Conservation (phyloP, 352 stramenopile species). For the Globisporangium orthogonon region DNA sequence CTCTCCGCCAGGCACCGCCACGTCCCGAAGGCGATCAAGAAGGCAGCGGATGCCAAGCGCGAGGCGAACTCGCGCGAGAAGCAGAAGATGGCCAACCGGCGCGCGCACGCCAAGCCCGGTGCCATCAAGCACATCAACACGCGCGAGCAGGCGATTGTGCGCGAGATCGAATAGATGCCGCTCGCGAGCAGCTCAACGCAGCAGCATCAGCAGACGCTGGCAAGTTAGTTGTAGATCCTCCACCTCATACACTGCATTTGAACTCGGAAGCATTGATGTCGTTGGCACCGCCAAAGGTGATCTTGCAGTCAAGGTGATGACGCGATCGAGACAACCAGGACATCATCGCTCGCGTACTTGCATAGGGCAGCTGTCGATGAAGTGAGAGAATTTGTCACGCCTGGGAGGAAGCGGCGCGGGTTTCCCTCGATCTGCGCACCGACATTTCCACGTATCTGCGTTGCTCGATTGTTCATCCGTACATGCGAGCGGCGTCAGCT, state of each 20-base stretch:
- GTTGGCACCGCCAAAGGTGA: too few species aligned
- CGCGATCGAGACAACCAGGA: too few species aligned
- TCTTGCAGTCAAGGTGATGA: too few species aligned
- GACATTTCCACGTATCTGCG: too few species aligned
- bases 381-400: too few species aligned
- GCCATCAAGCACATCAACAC: slow-evolving; percentile 68
- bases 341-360: too few species aligned
- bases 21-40: slow-evolving; percentile 97
- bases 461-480: too few species aligned
- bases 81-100: slow-evolving; percentile 83
- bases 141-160: slow-evolving; percentile 70
- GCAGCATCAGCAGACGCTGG: neutral
- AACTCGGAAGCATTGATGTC: neutral
- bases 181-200: too few species aligned
- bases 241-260: neutral
- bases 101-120: slow-evolving; percentile 70
- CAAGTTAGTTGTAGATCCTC: neutral
- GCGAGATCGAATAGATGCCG: slow-evolving; percentile 66
- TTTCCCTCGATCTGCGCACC: too few species aligned
- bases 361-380: too few species aligned
- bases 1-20: slow-evolving; percentile 80
- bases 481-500: too few species aligned
- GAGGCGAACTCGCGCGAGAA: slow-evolving; percentile 75
- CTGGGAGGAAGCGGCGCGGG: too few species aligned
- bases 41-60: slow-evolving; percentile 88